phyloP scores from a whole-genome alignment of 768 basidiomycete species.

The Trametes coccinea region DNA sequence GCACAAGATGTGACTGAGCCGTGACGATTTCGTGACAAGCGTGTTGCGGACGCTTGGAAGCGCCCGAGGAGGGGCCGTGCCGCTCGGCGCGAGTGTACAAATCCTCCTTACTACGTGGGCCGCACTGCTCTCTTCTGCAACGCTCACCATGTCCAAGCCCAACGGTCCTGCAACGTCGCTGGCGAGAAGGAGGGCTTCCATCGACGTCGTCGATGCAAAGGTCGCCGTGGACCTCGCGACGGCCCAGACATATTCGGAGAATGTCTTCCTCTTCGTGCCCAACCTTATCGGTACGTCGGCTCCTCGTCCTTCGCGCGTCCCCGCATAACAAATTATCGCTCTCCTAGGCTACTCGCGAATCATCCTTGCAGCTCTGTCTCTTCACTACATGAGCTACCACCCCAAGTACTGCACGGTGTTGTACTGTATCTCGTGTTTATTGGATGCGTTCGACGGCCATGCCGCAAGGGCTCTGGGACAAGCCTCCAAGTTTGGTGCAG shows the following conservation, averaged over 20 bases:
- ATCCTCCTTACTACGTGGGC: conserved; percentile 22
- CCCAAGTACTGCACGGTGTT: conserved; percentile 89
- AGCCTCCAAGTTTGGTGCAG: conserved; percentile 95
- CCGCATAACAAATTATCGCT: conserved; percentile 7
- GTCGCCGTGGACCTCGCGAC: conserved; percentile 86
- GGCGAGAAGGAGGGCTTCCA: conserved; percentile 50
- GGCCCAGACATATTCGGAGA: conserved; percentile 86
- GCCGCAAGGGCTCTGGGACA: conserved; percentile 88
- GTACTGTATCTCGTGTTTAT: conserved; percentile 86
- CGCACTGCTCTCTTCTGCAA: conserved; percentile 6
- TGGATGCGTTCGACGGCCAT: conserved; percentile 95
- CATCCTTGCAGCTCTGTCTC: conserved; percentile 83
- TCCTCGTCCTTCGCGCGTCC: conserved; percentile 1
- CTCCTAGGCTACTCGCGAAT: conserved; percentile 83
- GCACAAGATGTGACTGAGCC: background rate
- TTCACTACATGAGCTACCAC: conserved; percentile 94
- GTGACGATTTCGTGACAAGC: conserved; percentile 13
- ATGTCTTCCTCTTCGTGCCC: conserved; percentile 95
- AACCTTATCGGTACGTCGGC: conserved; percentile 84
- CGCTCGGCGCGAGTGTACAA: conserved; percentile 16
- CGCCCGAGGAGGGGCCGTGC: conserved; percentile 12
- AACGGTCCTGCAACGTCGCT: conserved; percentile 12
- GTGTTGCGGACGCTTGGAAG: conserved; percentile 5
- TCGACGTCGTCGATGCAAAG: conserved; percentile 80
- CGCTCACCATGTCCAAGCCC: conserved; percentile 24